These are phyloP conservation scores for Quercus phellos DNA, from an alignment of 331 rosid genomes.

Conservation along the genomic window DNA sequence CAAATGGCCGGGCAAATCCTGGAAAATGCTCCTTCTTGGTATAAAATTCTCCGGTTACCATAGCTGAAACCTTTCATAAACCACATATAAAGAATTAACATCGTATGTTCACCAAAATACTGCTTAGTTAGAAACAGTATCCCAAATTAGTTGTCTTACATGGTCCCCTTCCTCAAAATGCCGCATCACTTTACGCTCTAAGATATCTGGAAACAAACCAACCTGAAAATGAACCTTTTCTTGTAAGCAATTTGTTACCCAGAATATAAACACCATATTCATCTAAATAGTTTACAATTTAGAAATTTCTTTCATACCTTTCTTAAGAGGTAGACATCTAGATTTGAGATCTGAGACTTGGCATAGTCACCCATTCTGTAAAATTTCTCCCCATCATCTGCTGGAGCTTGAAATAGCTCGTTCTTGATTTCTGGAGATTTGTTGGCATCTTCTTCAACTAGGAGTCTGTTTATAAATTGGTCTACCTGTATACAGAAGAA, in stretches of 20 bases:
- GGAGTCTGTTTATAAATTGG: constrained; percentile 76
- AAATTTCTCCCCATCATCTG: constrained; percentile 75
- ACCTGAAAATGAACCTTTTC: constrained; percentile 48
- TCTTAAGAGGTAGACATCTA: constrained; percentile 66
- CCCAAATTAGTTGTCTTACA: constrained; percentile 38
- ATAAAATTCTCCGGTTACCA: constrained; percentile 90
- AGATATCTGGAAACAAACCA: constrained; percentile 91
- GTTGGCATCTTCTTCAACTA: constrained; percentile 85
- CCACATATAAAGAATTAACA: constrained; percentile 14
- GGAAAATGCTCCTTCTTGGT: constrained; percentile 90
- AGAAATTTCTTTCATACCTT: constrained; percentile 41
- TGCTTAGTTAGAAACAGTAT: constrained; percentile 14
- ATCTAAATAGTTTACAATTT: neutral
- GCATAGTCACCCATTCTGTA: constrained; percentile 77
- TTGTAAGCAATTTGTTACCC: neutral
- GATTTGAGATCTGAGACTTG: constrained; percentile 52
- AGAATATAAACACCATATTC: neutral
- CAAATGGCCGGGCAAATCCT: constrained; percentile 90
- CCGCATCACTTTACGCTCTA: constrained; percentile 76
- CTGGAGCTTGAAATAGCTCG: constrained; percentile 56
- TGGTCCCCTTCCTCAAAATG: constrained; percentile 92
- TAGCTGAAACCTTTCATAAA: constrained; percentile 74
- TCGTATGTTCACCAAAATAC: neutral
- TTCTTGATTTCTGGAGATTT: constrained; percentile 45
- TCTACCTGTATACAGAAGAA: constrained; percentile 54